Percentiles rank a stretch among this genome's conserved stretches.
phyloP scores from a whole-genome alignment of 257 asterid species.

The Marsdenia floribunda region DNA sequence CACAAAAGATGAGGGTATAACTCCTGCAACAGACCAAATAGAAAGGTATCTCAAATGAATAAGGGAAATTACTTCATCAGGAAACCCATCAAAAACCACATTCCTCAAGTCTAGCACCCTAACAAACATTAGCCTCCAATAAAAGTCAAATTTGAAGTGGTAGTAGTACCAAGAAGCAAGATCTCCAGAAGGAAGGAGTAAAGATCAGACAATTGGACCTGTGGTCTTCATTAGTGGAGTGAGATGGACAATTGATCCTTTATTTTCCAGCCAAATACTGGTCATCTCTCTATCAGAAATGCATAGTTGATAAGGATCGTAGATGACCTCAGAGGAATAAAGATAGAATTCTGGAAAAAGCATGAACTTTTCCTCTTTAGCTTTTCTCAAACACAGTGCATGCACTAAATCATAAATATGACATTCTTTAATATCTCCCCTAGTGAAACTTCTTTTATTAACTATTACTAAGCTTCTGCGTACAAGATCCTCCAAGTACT shows the following conservation, averaged over 20 bases:
- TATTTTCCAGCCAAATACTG: background rate
- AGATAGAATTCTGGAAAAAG: background rate
- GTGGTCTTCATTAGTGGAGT: too few species aligned
- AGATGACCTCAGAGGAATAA: too few species aligned
- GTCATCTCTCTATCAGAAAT: background rate
- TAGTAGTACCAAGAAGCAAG: too few species aligned
- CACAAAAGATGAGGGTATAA: background rate
- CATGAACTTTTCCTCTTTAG: background rate
- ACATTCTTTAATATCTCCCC: too few species aligned
- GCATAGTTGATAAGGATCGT: background rate
- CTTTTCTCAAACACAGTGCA: background rate
- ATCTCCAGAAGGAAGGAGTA: background rate
- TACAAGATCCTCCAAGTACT: background rate
- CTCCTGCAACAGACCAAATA: background rate
- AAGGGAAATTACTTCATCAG: background rate
- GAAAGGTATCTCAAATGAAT: background rate
- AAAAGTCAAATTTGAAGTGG: too few species aligned
- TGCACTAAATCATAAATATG: too few species aligned
- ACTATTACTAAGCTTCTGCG: background rate
- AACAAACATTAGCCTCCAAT: background rate
- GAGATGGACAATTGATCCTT: too few species aligned
- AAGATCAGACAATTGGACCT: background rate
- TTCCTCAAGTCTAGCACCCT: background rate
- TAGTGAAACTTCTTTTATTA: background rate
- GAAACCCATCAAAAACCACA: background rate